These are phyloP conservation scores for Clonostachys rosea DNA, from an alignment of 2,329 filamentous ascomycete species.

Conservation along the genomic window DNA sequence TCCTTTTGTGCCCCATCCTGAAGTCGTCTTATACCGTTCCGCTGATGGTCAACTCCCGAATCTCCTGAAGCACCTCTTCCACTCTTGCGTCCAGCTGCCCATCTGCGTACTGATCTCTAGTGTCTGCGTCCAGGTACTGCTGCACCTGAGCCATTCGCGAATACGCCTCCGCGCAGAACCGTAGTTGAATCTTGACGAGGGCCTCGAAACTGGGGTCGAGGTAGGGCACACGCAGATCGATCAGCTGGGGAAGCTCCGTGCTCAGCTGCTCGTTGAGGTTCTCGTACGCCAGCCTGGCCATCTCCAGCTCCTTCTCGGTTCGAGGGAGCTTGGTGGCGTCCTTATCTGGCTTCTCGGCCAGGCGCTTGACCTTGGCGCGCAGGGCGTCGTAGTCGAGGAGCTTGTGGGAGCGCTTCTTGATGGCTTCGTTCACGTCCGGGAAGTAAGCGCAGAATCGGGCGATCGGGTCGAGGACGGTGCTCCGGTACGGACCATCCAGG, in stretches of 20 bases:
- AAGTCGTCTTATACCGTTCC: conserved; percentile 49
- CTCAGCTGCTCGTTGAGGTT: conserved; percentile 96
- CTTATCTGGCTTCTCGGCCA: conserved; percentile 98
- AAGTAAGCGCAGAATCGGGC: conserved; percentile 97
- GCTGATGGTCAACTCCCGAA: conserved; percentile 91
- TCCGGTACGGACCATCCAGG: conserved; percentile 89
- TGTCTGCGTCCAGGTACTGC: conserved; percentile 94
- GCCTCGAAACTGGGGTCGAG: conserved; percentile 96
- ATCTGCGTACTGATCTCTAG: conserved; percentile 90
- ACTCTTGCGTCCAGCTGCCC: conserved; percentile 88
- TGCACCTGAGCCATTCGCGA: conserved; percentile 98
- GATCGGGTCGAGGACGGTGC: conserved; percentile 93
- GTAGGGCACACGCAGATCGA: conserved; percentile 94
- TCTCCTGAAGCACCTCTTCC: conserved; percentile 95
- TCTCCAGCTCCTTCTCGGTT: conserved; percentile 92
- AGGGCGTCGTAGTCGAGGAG: conserved; percentile 96
- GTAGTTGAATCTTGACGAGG: conserved; percentile 94
- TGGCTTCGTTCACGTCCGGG: conserved; percentile 97
- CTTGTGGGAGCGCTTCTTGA: conserved; percentile 98
- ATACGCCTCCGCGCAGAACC: conserved; percentile 98
- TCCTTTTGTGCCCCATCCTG: too few species aligned
- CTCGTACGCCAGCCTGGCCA: conserved; percentile 90
- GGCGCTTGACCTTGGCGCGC: conserved; percentile 92
- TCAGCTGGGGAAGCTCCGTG: conserved; percentile 87
- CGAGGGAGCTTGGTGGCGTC: conserved; percentile 94